Evolutionary conservation across 192 early-diverging fungal genomes (phyloP), one percentile per base, ranked within the genome.

Genomic region (Linnemannia elongata): DNA sequence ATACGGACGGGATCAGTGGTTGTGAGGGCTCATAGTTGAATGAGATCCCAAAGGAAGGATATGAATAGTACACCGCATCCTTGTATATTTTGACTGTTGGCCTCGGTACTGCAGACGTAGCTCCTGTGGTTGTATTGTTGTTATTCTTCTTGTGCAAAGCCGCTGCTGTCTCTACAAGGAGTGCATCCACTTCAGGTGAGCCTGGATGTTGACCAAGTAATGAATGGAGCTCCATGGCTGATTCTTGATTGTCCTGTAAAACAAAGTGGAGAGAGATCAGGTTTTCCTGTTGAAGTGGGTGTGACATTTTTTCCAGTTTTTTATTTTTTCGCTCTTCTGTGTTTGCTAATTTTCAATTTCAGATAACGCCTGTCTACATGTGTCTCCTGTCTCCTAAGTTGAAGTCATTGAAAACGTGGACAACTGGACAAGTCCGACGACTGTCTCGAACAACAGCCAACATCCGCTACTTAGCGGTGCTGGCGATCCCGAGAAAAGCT

Each of bases 31-130:
- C 77, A 75, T 88, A 91, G 77, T 89, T 89, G 49, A 91, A 87
- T 0, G 91, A 90, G 42, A 91, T 77, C 13, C 91, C 91, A 2
- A 88, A 79, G 3, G 76, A 35, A 13, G 72, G 70, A 52, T 90
- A 91, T 27, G 89, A 85, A 41, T 87, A 57, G 41, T 91, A 91
- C 1, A 76, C 88, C 4, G 78, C 88, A 41, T 91, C 90, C 4
- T 68, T 79, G 71, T 87, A 89, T n/a, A 69, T 45, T 42, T 88
- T 88, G 35, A 91, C 69, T 8, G n/a, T 77, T 4, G 88, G 86
- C 10, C 77, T 22, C 20, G 78, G 66, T 13, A 79, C 79, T 63
- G 3, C 4, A 39, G 1, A 39, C 38, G 1, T n/a, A 1, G 69
- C 47, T 8, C 30, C 30, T 57, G 27, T 52, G 49, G 4, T 6